Conservation (phyloP, 2,329 filamentous ascomycete species). For the Dactylellina sp. region DNA sequence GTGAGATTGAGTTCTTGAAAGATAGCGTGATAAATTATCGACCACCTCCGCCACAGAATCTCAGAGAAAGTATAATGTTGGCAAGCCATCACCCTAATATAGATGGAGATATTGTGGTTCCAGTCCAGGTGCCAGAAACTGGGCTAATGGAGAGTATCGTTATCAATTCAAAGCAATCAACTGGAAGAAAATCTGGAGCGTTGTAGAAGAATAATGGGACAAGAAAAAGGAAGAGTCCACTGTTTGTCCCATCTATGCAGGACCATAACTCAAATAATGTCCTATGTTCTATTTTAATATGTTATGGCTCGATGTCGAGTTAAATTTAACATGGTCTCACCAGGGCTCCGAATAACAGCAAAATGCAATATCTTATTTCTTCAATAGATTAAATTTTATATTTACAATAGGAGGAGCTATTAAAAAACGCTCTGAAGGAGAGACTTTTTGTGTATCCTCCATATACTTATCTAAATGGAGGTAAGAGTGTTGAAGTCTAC, state of each 20-base stretch:
- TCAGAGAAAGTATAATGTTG: conserved; percentile 29
- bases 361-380: conserved; percentile 8
- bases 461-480: too few relatives aligned
- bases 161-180: conserved; percentile 20
- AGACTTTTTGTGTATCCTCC: too few relatives aligned
- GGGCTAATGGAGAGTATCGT: conserved; percentile 30
- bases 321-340: not conserved
- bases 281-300: conserved; percentile 26
- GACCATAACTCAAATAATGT: not conserved
- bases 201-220: conserved; percentile 31
- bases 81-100: conserved; percentile 37
- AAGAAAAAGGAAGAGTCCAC: conserved; percentile 40
- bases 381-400: not conserved
- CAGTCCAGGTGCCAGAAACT: conserved; percentile 13
- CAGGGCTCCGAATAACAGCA: not conserved
- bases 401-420: not conserved
- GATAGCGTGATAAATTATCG: conserved; percentile 36
- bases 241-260: conserved; percentile 6
- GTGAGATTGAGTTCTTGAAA: conserved; percentile 14
- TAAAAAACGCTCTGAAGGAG: too few relatives aligned
- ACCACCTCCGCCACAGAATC: conserved; percentile 35
- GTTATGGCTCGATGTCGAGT: too few relatives aligned
- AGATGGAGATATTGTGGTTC: conserved; percentile 42
- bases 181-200: not conserved
- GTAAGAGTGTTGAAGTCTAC: too few relatives aligned